Conservation (phyloP, 768 basidiomycete species). For the Chalciporus pseudorubinellus region DNA sequence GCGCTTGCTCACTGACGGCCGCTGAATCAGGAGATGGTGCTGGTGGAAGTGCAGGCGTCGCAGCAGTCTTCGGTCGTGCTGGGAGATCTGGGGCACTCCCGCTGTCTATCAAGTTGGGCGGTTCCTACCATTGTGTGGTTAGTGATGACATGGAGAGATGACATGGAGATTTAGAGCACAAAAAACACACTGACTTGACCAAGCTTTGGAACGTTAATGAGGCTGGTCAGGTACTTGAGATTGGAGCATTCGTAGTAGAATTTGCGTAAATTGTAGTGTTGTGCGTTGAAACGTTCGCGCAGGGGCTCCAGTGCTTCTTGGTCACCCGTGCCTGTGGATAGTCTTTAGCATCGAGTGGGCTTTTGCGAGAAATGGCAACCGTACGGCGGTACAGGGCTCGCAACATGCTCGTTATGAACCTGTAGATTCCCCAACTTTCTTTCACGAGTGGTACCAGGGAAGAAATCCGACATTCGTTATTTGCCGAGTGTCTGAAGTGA, state of each 20-base stretch:
- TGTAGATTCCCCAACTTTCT: slow-evolving; percentile 98
- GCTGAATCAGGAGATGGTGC: slow-evolving; percentile 68
- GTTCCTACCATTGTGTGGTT: slow-evolving; percentile 57
- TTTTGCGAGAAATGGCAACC: slow-evolving; percentile 24
- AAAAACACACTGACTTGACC: slow-evolving; percentile 63
- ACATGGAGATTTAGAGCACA: not conserved
- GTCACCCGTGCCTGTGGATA: slow-evolving; percentile 74
- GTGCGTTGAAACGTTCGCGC: slow-evolving; percentile 80
- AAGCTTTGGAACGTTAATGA: slow-evolving; percentile 97
- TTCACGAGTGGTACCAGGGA: slow-evolving; percentile 95
- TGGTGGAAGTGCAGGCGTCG: slow-evolving; percentile 63
- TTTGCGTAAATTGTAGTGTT: slow-evolving; percentile 91
- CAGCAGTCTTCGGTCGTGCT: slow-evolving; percentile 63
- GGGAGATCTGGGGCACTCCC: slow-evolving; percentile 86
- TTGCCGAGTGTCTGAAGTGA: slow-evolving; percentile 85
- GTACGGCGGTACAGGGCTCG: slow-evolving; percentile 92
- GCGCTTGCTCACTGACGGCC: slow-evolving; percentile 85
- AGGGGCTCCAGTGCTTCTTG: slow-evolving; percentile 87
- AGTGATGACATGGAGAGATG: slow-evolving; percentile 1
- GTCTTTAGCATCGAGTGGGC: slow-evolving; percentile 8
- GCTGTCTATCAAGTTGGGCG: slow-evolving; percentile 87
- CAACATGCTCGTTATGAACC: slow-evolving; percentile 98
- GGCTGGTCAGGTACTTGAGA: slow-evolving; percentile 93
- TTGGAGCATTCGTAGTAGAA: slow-evolving; percentile 99
- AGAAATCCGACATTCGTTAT: slow-evolving; percentile 98